Evolutionary conservation across 108 stramenopile species (phyloP).

Genomic region (Cyclotella atomus): DNA sequence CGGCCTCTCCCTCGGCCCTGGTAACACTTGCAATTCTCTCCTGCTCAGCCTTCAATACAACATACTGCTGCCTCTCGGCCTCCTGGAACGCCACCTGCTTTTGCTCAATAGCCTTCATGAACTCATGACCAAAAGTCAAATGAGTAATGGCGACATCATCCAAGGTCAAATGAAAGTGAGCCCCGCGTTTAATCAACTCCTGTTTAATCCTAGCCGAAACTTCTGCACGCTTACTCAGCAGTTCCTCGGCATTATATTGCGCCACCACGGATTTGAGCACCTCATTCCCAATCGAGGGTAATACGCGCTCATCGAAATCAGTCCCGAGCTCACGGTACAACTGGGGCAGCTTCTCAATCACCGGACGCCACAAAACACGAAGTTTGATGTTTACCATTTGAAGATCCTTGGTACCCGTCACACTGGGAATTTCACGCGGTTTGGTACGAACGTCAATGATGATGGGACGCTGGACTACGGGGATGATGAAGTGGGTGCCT

Average conservation of each 20-base stretch:
- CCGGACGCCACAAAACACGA: constrained; percentile 97
- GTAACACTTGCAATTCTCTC: constrained; percentile 97
- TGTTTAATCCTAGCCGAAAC: constrained; percentile 91
- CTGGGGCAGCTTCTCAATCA: constrained; percentile 88
- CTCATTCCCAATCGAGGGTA: constrained; percentile 99
- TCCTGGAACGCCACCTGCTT: constrained; percentile 99
- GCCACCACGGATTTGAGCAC: constrained; percentile 99
- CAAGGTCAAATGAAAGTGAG: constrained; percentile 94
- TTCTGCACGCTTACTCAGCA: constrained; percentile 97
- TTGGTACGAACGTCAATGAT: constrained; percentile 97
- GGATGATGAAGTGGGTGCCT: constrained; percentile 95
- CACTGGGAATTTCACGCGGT: constrained; percentile 95
- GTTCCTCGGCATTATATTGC: constrained; percentile 99
- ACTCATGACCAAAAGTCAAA: constrained; percentile 97
- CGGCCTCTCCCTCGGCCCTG: constrained; percentile 98
- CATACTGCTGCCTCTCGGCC: constrained; percentile 98
- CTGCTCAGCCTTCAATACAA: constrained; percentile 96
- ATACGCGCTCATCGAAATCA: constrained; percentile 99
- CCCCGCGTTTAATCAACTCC: constrained; percentile 94
- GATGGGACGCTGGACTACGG: constrained; percentile 89
- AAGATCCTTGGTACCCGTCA: constrained; percentile 99
- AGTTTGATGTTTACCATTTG: constrained; percentile 99
- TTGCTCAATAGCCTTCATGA: constrained; percentile 98
- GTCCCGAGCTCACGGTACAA: constrained; percentile 95
- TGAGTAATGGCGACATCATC: constrained; percentile 99